Conservation (phyloP, 805 yeast species). For the Ogataea neopini region DNA sequence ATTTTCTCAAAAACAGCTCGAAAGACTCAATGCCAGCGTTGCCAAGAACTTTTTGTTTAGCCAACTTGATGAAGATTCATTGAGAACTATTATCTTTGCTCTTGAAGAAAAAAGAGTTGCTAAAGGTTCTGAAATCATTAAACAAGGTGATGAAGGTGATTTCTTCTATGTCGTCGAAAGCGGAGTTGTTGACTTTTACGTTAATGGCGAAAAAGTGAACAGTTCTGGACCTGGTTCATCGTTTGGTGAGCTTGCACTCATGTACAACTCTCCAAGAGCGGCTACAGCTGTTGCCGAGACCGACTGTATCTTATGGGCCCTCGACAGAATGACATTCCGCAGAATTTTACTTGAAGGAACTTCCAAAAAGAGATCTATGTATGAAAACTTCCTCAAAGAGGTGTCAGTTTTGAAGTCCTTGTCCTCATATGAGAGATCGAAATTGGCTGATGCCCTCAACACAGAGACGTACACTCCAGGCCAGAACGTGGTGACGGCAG, state of each 20-base stretch:
- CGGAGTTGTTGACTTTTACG: constrained; percentile 81
- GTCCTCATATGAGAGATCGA: constrained; percentile 78
- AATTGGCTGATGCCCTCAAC: constrained; percentile 91
- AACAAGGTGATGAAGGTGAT: constrained; percentile 95
- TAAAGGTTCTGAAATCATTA: constrained; percentile 66
- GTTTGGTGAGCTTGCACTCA: constrained; percentile 94
- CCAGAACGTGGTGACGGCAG: constrained; percentile 76
- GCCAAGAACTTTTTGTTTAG: constrained; percentile 82
- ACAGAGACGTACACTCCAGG: constrained; percentile 74
- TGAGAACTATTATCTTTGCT: constrained; percentile 79
- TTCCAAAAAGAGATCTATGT: constrained; percentile 84
- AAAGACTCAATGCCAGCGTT: constrained; percentile 68
- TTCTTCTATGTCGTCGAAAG: constrained; percentile 82
- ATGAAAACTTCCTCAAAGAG: constrained; percentile 83
- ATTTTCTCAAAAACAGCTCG: constrained; percentile 61
- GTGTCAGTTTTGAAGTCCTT: constrained; percentile 79
- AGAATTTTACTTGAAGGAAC: constrained; percentile 89
- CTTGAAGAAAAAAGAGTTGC: constrained; percentile 67
- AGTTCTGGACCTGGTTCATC: constrained; percentile 84
- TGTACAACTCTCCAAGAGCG: constrained; percentile 97
- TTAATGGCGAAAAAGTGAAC: constrained; percentile 68
- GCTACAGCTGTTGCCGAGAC: constrained; percentile 82
- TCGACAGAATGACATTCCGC: constrained; percentile 91
- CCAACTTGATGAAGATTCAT: constrained; percentile 75
- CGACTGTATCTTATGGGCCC: constrained; percentile 82